Percentiles rank a stretch among this genome's conserved stretches.
These are phyloP conservation scores for Cucumis hystrix DNA, from an alignment of 306 rosid species.

Conservation along the genomic window DNA sequence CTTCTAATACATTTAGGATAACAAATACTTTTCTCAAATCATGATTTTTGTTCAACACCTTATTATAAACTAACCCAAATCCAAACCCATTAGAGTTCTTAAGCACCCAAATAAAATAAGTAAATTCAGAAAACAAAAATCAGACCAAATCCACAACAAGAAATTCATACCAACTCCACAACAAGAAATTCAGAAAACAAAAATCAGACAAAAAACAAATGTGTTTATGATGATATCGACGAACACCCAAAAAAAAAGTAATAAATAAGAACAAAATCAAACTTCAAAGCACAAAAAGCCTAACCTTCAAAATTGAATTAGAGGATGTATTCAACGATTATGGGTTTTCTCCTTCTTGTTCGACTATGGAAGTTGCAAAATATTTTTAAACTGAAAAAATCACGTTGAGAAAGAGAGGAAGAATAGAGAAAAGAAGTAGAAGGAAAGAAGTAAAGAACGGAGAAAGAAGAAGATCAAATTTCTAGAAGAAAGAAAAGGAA, in stretches of 20 bases:
- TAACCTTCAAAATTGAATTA: slow-evolving; percentile 38
- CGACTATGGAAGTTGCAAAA: slow-evolving; percentile 33
- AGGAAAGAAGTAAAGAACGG: too few species aligned
- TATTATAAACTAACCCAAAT: too few species aligned
- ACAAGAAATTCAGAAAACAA: not conserved
- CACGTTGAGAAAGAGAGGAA: too few species aligned
- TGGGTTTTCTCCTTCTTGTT: slow-evolving; percentile 13
- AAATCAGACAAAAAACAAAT: not conserved
- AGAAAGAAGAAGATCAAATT: too few species aligned
- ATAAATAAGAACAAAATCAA: not conserved
- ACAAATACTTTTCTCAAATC: too few species aligned
- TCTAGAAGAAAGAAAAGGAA: too few species aligned
- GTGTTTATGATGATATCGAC: not conserved
- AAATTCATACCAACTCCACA: not conserved
- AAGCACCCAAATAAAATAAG: too few species aligned
- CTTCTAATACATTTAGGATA: too few species aligned
- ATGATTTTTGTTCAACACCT: too few species aligned
- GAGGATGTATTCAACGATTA: slow-evolving; percentile 26
- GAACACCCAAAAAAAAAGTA: not conserved
- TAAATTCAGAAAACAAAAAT: slow-evolving; percentile 3
- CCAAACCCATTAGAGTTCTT: too few species aligned
- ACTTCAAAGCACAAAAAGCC: slow-evolving; percentile 2
- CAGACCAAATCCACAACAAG: slow-evolving; percentile 25
- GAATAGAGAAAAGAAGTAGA: too few species aligned
- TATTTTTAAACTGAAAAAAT: slow-evolving; percentile 23